Evolutionary conservation across 352 stramenopile genomes (phyloP).

Genomic region (Blastocystis sp.): DNA sequence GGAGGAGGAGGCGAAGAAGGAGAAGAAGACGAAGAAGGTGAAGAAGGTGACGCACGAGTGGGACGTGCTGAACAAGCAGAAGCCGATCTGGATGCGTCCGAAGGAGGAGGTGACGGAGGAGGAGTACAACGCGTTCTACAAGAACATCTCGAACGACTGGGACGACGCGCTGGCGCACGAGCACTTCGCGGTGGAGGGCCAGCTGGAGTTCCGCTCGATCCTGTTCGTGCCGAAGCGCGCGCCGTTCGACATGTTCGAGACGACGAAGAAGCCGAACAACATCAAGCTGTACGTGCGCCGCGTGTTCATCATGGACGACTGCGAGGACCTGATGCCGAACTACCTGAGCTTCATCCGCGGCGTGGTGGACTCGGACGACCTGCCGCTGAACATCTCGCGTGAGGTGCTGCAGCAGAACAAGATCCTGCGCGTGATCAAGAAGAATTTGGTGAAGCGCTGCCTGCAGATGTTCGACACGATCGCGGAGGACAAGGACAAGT

Average conservation of each 20-base stretch:
- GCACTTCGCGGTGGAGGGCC: slow-evolving; percentile 85
- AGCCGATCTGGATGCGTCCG: slow-evolving; percentile 99
- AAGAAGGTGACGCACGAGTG: too few relatives aligned
- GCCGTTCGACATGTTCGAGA: slow-evolving; percentile 99
- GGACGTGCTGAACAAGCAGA: slow-evolving; percentile 76
- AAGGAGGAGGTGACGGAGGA: slow-evolving; percentile 80
- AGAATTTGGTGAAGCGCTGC: slow-evolving; percentile 98
- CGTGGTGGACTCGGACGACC: slow-evolving; percentile 74
- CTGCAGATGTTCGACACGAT: slow-evolving; percentile 70
- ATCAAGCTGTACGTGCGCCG: slow-evolving; percentile 92
- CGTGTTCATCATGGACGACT: slow-evolving; percentile 99
- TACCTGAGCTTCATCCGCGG: slow-evolving; percentile 98
- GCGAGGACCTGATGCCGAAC: slow-evolving; percentile 98
- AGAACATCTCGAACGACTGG: slow-evolving; percentile 94
- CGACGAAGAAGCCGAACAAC: slow-evolving; percentile 82
- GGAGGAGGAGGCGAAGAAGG: too few relatives aligned
- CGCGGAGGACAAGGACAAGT: slow-evolving; percentile 87
- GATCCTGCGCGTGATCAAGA: slow-evolving; percentile 99
- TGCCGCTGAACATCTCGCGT: slow-evolving; percentile 75
- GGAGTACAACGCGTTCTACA: slow-evolving; percentile 96
- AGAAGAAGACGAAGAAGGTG: too few relatives aligned
- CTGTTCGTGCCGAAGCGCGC: slow-evolving; percentile 96
- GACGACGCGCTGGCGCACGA: too few relatives aligned
- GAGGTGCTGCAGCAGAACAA: slow-evolving; percentile 99
- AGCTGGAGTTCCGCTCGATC: slow-evolving; percentile 97